A percentile compares a stretch with the other conserved stretches of the same genome.
Conservation (phyloP, 1,139 yeast genomes). For the Zygosaccharomyces pseudobailii region DNA sequence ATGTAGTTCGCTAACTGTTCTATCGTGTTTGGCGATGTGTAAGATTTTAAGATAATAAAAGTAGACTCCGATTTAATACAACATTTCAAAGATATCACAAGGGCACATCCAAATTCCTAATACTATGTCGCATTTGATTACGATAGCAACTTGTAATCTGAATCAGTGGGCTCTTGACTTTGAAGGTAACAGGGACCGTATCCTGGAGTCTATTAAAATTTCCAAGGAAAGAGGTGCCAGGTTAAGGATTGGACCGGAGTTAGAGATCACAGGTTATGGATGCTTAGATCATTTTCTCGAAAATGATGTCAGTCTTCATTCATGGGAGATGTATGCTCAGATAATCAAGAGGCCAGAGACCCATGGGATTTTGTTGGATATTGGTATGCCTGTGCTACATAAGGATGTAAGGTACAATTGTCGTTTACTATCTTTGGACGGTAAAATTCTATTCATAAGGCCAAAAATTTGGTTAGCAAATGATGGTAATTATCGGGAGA, state of each 20-base stretch:
- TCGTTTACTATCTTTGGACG: conserved; percentile 75
- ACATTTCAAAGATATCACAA: too few species aligned
- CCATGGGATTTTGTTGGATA: conserved; percentile 72
- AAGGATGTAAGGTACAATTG: conserved; percentile 88
- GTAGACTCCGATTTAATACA: background rate
- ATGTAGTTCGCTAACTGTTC: too few species aligned
- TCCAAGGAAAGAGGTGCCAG: conserved; percentile 76
- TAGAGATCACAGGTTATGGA: conserved; percentile 92
- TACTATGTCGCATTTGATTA: conserved; percentile 49
- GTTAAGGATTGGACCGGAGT: conserved; percentile 93
- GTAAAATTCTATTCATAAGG: conserved; percentile 74
- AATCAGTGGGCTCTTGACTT: conserved; percentile 99
- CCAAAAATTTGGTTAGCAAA: conserved; percentile 92
- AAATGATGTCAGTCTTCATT: conserved; percentile 79
- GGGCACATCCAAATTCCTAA: background rate
- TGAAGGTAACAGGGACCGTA: conserved; percentile 93
- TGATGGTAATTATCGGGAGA: conserved; percentile 96
- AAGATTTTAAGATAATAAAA: background rate
- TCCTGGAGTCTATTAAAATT: conserved; percentile 66
- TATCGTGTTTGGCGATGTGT: background rate
- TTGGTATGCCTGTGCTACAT: conserved; percentile 92
- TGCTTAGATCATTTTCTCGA: conserved; percentile 94
- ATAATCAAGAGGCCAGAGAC: conserved; percentile 64
- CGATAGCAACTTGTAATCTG: conserved; percentile 61
- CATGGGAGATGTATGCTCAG: conserved; percentile 90